phyloP scores from a whole-genome alignment of 2,329 filamentous ascomycete species.

The Fusarium gaditjirri region DNA sequence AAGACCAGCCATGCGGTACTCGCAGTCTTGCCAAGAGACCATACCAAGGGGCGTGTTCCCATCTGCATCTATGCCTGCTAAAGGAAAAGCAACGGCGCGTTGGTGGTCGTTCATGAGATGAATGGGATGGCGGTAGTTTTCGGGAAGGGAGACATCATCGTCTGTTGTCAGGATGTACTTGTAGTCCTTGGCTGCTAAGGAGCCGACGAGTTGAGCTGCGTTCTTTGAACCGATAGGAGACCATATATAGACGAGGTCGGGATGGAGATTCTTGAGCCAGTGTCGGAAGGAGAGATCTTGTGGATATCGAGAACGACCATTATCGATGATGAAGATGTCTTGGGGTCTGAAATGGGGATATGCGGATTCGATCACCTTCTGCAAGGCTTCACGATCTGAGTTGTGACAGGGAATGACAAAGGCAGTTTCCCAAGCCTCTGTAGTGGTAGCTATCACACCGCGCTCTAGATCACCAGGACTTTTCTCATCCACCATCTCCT shows the following conservation, averaged over 20 bases:
- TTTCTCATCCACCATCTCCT: not conserved
- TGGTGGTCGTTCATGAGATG: not conserved
- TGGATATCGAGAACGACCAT: not conserved
- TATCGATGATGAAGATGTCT: conserved; percentile 9
- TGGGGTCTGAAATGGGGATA: conserved; percentile 2
- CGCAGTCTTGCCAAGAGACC: conserved; percentile 7
- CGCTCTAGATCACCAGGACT: not conserved
- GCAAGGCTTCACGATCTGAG: not conserved
- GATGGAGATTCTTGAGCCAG: not conserved
- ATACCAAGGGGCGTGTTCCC: not conserved
- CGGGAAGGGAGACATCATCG: not conserved
- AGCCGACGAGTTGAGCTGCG: not conserved
- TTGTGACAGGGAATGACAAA: conserved; percentile 6
- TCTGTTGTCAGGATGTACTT: conserved; percentile 6
- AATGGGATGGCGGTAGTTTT: not conserved
- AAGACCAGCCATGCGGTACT: not conserved
- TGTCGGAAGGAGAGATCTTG: conserved; percentile 1
- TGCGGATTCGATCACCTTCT: not conserved
- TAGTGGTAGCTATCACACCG: rapidly evolving
- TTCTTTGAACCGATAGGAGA: conserved; percentile 7
- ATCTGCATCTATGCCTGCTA: not conserved
- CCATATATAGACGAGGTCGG: not conserved
- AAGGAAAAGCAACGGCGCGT: not conserved
- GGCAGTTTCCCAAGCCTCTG: not conserved
- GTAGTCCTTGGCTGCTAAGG: not conserved